Base-by-base conservation (phyloP, 306 rosid species). In the Fragaria ananassa region DNA sequence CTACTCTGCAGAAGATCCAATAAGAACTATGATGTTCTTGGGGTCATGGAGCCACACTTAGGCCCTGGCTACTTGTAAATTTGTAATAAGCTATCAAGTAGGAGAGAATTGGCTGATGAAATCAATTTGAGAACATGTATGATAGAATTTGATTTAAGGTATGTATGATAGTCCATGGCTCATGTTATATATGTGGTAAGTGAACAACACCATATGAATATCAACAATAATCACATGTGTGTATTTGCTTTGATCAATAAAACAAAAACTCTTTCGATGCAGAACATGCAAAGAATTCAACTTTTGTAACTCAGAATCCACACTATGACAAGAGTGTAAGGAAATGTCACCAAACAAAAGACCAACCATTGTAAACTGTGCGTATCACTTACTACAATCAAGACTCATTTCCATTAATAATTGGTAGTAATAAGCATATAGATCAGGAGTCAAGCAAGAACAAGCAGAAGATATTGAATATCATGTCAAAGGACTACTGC, bases 11-110 rank as follows among this genome's bases (percentile, higher is more conserved):
- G 90, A 87, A 79, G 90, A 87, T 35, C 90, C 90, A 0, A 87
- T 87, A 19, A 84, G 81, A 77, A 84, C 88, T 54, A 29, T 87
- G 70, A 87, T 87, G 83, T 84, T 87, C 78, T 77, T 87, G 75
- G 90, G 90, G 27, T 79, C 87, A 17, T 86, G 87, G 87, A 79
- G 82, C 27, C 87, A 86, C 69, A 86, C 90, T 14, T 86, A 31
- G 69, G 45, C 70, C 45, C 6, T 44, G 45, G 65, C 9, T 29
- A 6, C 46, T 44, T 61, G 51, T 47, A 51, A 2, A 51, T 49
- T 17, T 53, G 65, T 77, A 41, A n/a, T 25, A 27, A 44, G 47
- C 17, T 44, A 39, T 61, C 78, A 29, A 44, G 37, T 37, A 72
- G 64, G 25, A 57, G 27, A 18, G 18, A 75, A 14, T 11, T 60